These are phyloP conservation scores for Amanita molliuscula DNA, from an alignment of 768 basidiomycete genomes.

Conservation along the genomic window DNA sequence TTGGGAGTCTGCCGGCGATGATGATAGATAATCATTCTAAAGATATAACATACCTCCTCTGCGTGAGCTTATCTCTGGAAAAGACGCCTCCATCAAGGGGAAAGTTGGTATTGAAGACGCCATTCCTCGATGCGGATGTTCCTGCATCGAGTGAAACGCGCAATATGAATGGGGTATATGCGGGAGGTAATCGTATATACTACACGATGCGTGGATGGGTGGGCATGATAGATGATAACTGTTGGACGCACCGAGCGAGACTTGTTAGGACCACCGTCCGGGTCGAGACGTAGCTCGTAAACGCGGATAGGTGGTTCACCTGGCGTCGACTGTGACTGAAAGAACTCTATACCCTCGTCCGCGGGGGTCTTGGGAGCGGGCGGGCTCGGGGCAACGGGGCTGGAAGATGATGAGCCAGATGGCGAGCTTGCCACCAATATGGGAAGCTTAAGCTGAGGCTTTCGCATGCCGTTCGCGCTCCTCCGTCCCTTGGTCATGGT, in stretches of 20 bases:
- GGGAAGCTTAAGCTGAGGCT: slow-evolving; percentile 22
- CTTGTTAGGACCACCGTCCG: slow-evolving; percentile 85
- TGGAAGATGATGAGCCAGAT: slow-evolving; percentile 14
- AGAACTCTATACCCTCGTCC: slow-evolving; percentile 87
- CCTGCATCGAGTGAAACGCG: slow-evolving; percentile 90
- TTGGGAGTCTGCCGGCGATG: slow-evolving; percentile 52
- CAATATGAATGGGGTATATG: slow-evolving; percentile 79
- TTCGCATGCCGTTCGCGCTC: slow-evolving; percentile 14
- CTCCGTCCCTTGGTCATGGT: slow-evolving; percentile 17
- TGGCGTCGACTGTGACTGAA: slow-evolving; percentile 41
- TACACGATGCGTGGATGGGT: slow-evolving; percentile 19
- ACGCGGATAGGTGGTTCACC: slow-evolving; percentile 67
- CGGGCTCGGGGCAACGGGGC: slow-evolving; percentile 17
- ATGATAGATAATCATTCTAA: slow-evolving; percentile 12
- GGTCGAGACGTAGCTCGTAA: slow-evolving; percentile 78
- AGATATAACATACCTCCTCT: slow-evolving; percentile 54
- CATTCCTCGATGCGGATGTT: slow-evolving; percentile 82
- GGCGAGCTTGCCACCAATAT: slow-evolving; percentile 10
- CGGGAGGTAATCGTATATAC: slow-evolving; percentile 96
- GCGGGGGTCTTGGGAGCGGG: slow-evolving; percentile 81
- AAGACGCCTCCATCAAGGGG: slow-evolving; percentile 89
- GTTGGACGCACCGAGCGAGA: slow-evolving; percentile 60
- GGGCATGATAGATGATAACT: neutral
- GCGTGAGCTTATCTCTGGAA: slow-evolving; percentile 59
- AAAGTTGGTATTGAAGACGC: slow-evolving; percentile 93